Base-by-base conservation (phyloP, 257 asterid genomes). In the Solanum bukasovii region DNA sequence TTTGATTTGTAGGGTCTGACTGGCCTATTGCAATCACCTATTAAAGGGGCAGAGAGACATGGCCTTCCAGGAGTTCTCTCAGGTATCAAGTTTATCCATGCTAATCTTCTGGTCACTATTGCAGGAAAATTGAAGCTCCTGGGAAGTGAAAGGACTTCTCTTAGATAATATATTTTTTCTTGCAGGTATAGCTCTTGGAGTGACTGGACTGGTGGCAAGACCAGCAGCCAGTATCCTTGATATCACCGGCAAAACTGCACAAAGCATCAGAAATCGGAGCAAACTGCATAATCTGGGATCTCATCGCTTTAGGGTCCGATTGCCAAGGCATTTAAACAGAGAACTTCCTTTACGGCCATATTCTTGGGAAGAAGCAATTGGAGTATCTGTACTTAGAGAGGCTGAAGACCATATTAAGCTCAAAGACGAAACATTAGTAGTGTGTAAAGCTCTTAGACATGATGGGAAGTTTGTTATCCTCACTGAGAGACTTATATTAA, bases 171-270 rank as follows among this genome's bases (percentile, higher is more conserved):
- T 81, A 79, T 35, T 70, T 83, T 27, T 73, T 78, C 83, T 85
- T 90, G 42, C 94, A 96, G 98, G 99, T 88, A 92, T 97, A 88
- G 99, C 98, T 67, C 90, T 97, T 46, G 99, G 99, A 73, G 97
- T 97, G 88, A 94, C 99, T 0, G 98, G 98, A 38, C 96, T 97
- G 27, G 96, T 97, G 86, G 98, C 99, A 84, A 94, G 94, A 87
- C 99, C 99, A 35, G 98, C 99, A 61, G 99, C 99, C 31, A 97
- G 99, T 91, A 94, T 97, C 87, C 98, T 97, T 38, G 98, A 97
- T 93, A 98, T 95, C 87, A 96, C 99, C 2, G 99, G 98, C 40
- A 97, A 94, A 95, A 94, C 99, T 63, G 99, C 99, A 85, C 98
- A 95, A 91, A 97, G 99, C 86, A 97, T 97, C 87, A 91, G 95